phyloP scores from a whole-genome alignment of 2,329 filamentous ascomycete species.

The Ceratocystis diversiconidia region DNA sequence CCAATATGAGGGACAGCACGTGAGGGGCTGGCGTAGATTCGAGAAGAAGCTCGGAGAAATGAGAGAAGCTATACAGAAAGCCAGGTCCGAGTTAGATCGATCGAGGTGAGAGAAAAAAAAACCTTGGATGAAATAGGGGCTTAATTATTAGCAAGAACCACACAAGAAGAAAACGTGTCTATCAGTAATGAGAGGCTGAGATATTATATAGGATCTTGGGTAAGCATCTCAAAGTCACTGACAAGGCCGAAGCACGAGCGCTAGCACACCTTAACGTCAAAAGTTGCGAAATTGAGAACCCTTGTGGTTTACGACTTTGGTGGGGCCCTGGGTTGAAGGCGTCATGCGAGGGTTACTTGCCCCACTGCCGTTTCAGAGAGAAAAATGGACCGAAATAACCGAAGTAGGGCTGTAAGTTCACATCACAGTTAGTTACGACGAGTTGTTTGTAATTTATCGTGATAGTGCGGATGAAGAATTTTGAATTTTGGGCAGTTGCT shows the following conservation, averaged over 20 bases:
- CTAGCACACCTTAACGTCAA: neutral
- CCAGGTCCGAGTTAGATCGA: slow-evolving; percentile 14
- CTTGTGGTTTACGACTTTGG: neutral
- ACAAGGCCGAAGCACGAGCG: neutral
- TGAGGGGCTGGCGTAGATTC: neutral
- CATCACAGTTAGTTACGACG: neutral
- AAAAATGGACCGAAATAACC: neutral
- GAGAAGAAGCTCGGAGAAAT: neutral
- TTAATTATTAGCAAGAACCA: neutral
- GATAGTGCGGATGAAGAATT: neutral
- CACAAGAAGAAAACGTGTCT: neutral
- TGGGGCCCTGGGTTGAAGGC: neutral
- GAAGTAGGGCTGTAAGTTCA: neutral
- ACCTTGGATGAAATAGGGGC: neutral
- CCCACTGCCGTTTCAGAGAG: neutral
- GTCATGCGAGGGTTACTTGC: neutral
- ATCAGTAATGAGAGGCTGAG: neutral
- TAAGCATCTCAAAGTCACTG: neutral
- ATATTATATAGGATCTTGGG: neutral
- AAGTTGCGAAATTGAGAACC: slow-evolving; percentile 5
- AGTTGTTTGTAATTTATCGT: neutral
- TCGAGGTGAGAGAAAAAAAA: neutral
- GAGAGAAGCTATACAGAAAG: slow-evolving; percentile 10
- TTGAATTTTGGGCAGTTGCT: neutral
- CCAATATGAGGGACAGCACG: neutral